These are phyloP conservation scores for Fusarium sp. DNA, from an alignment of 2,329 filamentous ascomycete genomes.

Conservation along the genomic window DNA sequence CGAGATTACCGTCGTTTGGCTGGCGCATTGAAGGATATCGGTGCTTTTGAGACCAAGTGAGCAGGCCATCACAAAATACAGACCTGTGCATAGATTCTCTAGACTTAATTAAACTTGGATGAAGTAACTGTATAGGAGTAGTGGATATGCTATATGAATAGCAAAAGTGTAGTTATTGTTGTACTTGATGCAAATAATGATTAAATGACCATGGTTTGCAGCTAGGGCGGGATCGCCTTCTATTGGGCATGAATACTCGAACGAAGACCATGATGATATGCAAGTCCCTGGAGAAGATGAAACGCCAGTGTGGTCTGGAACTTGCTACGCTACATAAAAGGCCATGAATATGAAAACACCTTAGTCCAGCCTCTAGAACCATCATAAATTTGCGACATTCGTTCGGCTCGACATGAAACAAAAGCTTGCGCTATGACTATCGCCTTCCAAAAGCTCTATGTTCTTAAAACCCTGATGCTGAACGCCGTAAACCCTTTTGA, in stretches of 20 bases:
- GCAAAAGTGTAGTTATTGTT: not conserved
- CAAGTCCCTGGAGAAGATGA: not conserved
- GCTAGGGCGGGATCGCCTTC: slow-evolving; percentile 7
- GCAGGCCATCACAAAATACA: not conserved
- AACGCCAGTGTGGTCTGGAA: not conserved
- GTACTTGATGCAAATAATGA: not conserved
- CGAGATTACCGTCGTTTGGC: slow-evolving; percentile 79
- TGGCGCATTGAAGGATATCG: slow-evolving; percentile 67
- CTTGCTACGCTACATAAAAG: slow-evolving; percentile 7
- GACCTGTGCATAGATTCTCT: slow-evolving; percentile 7
- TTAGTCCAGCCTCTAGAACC: not conserved
- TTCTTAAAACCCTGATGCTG: not conserved
- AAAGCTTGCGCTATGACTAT: slow-evolving; percentile 19
- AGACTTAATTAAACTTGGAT: slow-evolving; percentile 21
- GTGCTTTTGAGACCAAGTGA: slow-evolving; percentile 62
- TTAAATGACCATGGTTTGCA: not conserved
- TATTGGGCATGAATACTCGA: slow-evolving; percentile 11
- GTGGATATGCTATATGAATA: not conserved
- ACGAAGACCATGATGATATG: not conserved
- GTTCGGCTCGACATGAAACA: not conserved
- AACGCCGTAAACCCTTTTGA: slow-evolving; percentile 15
- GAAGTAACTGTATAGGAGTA: not conserved
- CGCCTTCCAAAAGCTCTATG: slow-evolving; percentile 4
- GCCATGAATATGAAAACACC: not conserved
- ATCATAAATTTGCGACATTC: not conserved